Conservation (phyloP, 164 flowering plant genomes). For the Piper betle region DNA sequence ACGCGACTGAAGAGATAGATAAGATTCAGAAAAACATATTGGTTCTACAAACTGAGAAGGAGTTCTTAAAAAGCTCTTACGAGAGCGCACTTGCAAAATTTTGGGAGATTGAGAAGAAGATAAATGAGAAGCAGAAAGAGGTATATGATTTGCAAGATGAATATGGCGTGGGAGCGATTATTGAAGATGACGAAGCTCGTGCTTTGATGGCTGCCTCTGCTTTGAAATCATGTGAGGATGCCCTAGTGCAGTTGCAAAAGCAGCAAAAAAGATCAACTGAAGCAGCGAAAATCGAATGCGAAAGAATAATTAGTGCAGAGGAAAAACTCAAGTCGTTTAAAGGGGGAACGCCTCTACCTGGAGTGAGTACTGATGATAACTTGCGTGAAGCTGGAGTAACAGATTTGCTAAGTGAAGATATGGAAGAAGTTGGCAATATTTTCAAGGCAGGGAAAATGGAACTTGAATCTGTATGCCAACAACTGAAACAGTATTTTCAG, state of each 20-base stretch:
- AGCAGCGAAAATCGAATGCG: slow-evolving; percentile 35
- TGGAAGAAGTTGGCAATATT: slow-evolving; percentile 4
- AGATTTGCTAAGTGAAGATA: not conserved
- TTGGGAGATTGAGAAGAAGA: slow-evolving; percentile 52
- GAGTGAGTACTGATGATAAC: not conserved
- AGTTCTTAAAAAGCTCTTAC: slow-evolving; percentile 52
- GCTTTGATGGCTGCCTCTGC: slow-evolving; percentile 56
- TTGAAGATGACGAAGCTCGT: slow-evolving; percentile 69
- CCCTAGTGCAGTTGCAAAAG: slow-evolving; percentile 39
- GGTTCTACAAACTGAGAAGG: slow-evolving; percentile 69
- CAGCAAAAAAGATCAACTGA: slow-evolving; percentile 30
- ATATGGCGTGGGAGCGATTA: slow-evolving; percentile 31
- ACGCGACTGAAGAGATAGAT: slow-evolving; percentile 30
- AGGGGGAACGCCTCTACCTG: not conserved
- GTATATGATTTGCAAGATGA: slow-evolving; percentile 62
- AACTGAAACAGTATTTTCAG: slow-evolving; percentile 25
- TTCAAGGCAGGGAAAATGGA: slow-evolving; percentile 15
- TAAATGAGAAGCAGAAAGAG: slow-evolving; percentile 42
- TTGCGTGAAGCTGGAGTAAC: not conserved
- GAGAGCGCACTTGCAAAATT: slow-evolving; percentile 40
- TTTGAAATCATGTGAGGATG: slow-evolving; percentile 49
- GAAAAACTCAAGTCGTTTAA: slow-evolving; percentile 33
- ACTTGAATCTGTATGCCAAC: slow-evolving; percentile 9
- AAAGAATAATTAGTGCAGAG: slow-evolving; percentile 29
- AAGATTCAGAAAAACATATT: slow-evolving; percentile 58